phyloP scores from a whole-genome alignment of 129 eudicot genomes.

The Solidago caesia region DNA sequence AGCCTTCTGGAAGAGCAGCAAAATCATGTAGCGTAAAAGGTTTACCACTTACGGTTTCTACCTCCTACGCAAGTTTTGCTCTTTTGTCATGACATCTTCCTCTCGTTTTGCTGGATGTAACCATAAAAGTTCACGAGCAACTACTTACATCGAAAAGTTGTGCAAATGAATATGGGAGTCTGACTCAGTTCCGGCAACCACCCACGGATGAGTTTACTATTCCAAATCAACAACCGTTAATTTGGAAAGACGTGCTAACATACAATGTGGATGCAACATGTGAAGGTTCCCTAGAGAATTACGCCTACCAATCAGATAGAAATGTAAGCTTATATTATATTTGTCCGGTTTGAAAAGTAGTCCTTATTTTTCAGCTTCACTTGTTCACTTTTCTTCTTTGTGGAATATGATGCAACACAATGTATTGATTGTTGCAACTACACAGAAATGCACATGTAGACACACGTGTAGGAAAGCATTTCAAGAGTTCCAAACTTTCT shows the following conservation, averaged over 20 bases:
- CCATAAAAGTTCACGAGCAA: slow-evolving; percentile 23
- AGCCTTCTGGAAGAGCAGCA: slow-evolving; percentile 2
- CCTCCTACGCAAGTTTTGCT: neutral
- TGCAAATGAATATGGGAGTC: slow-evolving; percentile 43
- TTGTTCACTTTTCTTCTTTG: neutral
- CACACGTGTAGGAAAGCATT: neutral
- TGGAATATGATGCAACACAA: slow-evolving; percentile 16
- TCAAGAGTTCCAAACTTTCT: neutral
- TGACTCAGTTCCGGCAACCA: slow-evolving; percentile 31
- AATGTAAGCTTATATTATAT: slow-evolving; percentile 39
- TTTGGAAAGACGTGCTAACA: slow-evolving; percentile 58
- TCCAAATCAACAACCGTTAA: slow-evolving; percentile 33
- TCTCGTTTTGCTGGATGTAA: slow-evolving; percentile 10
- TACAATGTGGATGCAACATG: slow-evolving; percentile 26
- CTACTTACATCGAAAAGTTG: slow-evolving; percentile 19
- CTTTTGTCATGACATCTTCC: slow-evolving; percentile 3
- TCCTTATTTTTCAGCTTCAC: slow-evolving; percentile 10
- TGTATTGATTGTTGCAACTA: slow-evolving; percentile 6
- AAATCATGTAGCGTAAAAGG: slow-evolving; percentile 3
- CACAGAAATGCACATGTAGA: slow-evolving; percentile 6
- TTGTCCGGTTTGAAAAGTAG: slow-evolving; percentile 1
- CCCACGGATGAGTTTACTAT: slow-evolving; percentile 21
- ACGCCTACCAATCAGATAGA: slow-evolving; percentile 27
- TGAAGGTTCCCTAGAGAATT: slow-evolving; percentile 34
- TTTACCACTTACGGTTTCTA: slow-evolving; percentile 8